Conservation (phyloP, 768 basidiomycete genomes). For the Tremella fuciformis region DNA sequence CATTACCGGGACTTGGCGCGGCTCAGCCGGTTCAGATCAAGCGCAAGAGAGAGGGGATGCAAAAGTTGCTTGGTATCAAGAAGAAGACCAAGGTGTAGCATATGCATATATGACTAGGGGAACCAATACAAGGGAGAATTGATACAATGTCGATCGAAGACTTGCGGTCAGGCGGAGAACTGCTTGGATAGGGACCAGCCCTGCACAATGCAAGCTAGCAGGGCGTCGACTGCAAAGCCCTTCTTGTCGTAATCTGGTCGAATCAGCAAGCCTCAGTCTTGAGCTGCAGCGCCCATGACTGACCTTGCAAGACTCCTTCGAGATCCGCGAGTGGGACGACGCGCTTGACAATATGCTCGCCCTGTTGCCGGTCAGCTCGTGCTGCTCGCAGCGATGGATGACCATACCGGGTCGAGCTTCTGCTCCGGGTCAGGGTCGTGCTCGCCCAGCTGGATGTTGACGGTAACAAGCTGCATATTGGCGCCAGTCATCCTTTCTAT, state of each 20-base stretch:
- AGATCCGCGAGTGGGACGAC: conserved; percentile 69
- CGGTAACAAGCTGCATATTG: conserved; percentile 80
- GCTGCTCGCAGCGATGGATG: neutral
- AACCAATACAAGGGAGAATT: neutral
- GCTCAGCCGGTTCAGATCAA: conserved; percentile 26
- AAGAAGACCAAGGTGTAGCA: conserved; percentile 28
- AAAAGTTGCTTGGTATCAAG: conserved; percentile 45
- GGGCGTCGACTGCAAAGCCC: conserved; percentile 67
- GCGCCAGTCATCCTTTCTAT: conserved; percentile 78
- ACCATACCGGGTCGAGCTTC: conserved; percentile 60
- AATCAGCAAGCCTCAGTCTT: too few relatives aligned
- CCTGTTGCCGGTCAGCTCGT: conserved; percentile 50
- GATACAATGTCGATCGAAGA: too few relatives aligned
- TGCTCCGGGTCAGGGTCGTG: conserved; percentile 59
- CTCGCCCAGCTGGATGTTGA: conserved; percentile 63
- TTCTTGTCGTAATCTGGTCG: conserved; percentile 50
- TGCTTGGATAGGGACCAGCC: conserved; percentile 54
- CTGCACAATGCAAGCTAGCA: conserved; percentile 69
- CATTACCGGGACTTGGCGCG: conserved; percentile 4
- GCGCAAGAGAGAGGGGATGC: conserved; percentile 40
- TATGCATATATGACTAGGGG: neutral
- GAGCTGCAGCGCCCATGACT: conserved; percentile 22
- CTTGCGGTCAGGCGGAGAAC: neutral
- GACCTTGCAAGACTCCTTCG: conserved; percentile 65
- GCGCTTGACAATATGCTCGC: conserved; percentile 75